A percentile compares a stretch with the other conserved stretches of the same genome.
These are phyloP conservation scores for Kwoniella europaea DNA, from an alignment of 768 basidiomycete species.

Conservation along the genomic window DNA sequence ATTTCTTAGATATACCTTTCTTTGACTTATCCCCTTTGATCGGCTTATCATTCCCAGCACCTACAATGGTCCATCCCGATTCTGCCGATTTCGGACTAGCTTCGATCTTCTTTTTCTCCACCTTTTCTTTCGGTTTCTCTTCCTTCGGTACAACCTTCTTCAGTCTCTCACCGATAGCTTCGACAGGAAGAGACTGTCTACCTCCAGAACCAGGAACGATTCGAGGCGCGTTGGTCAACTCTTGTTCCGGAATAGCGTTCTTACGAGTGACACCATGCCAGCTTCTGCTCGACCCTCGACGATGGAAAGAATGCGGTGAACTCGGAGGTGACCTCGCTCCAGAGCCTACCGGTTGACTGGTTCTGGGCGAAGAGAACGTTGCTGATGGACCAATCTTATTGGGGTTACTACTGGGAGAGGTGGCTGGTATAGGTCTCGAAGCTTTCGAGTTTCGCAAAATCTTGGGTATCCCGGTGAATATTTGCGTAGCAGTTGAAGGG, in stretches of 20 bases:
- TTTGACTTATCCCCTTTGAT: background rate
- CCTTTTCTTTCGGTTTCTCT: background rate
- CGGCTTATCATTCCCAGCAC: background rate
- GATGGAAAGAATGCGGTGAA: background rate
- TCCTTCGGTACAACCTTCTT: background rate
- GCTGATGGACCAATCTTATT: no score
- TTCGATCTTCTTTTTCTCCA: background rate
- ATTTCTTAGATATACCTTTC: background rate
- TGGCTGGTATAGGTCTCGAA: background rate
- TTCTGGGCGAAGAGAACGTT: background rate
- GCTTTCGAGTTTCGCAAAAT: background rate
- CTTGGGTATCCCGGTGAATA: background rate
- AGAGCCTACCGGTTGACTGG: background rate
- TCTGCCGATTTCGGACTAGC: background rate
- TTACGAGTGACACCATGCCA: background rate
- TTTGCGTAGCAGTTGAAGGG: background rate
- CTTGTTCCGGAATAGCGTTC: background rate
- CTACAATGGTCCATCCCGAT: slow-evolving; percentile 4
- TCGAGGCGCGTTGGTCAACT: background rate
- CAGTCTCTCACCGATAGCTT: background rate
- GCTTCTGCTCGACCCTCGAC: background rate
- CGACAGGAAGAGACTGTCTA: background rate
- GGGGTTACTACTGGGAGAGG: no score
- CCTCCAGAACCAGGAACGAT: slow-evolving; percentile 16
- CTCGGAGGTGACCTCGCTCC: background rate